Base-by-base conservation (phyloP, 75 land plant species). In the Isoetes taiwanensis region DNA sequence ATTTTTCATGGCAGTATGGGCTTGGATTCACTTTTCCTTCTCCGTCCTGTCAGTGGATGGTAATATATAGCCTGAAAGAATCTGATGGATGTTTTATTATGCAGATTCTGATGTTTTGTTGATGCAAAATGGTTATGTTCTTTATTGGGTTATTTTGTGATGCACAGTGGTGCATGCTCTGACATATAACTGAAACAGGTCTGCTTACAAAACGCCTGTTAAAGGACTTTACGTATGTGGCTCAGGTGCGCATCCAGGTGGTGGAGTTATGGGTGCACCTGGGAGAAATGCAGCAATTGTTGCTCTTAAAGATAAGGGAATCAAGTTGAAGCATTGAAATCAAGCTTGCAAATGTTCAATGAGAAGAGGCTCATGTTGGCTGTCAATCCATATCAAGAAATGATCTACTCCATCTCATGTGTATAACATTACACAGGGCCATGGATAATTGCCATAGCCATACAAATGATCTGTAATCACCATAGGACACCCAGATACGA, bases 1-100 rank as follows among this genome's bases (percentile, higher is more conserved):
- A 82, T 94, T 29, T 94, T 94, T 56, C 99, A 94, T 74, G 99
- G 99, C 33, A 86, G 96, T 28, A 94, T 94, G 99, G 76, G 80
- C 10, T 74, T 94, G 64, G 96, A 89, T 71, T 78, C 87, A 14
- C 64, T 94, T 10, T 94, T 94, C 62, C 75, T 94, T 34, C 75
- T 94, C 71, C 77, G 99, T 40, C 99, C 99, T 34, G 58, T 82
- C 0, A 94, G 85, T 68, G 87, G 87, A 58, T 94, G 99, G 99
- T 91, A 78, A 52, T n/a, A n/a, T n/a, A n/a, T n/a, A n/a, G n/a
- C n/a, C n/a, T n/a, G n/a, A n/a, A n/a, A n/a, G n/a, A n/a, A n/a
- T n/a, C n/a, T n/a, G n/a, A n/a, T n/a, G n/a, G n/a, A n/a, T n/a
- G n/a, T n/a, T n/a, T n/a, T n/a, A n/a, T n/a, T n/a, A n/a, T n/a